A percentile compares a stretch with the other conserved stretches of the same genome.
Conservation (phyloP, 2,329 filamentous ascomycete genomes). For the Arthrobotrys entomopaga region DNA sequence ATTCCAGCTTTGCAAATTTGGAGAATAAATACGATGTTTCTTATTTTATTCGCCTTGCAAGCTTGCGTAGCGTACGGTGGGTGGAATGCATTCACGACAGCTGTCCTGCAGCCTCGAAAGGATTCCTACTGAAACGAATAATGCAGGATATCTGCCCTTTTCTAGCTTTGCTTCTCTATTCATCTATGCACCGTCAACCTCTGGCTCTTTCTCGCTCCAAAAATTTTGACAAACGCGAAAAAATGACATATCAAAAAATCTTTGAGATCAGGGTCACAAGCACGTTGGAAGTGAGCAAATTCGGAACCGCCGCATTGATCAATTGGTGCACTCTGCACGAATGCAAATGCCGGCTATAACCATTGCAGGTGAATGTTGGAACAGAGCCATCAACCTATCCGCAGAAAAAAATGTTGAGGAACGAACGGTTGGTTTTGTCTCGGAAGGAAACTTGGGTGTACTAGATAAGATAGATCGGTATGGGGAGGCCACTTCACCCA, state of each 20-base stretch:
- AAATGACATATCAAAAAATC: too few species aligned
- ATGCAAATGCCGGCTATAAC: too few species aligned
- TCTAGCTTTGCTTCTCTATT: neutral
- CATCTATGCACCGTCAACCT: too few species aligned
- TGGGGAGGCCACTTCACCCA: too few species aligned
- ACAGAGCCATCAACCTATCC: too few species aligned
- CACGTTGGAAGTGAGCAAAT: neutral
- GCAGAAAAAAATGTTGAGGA: neutral
- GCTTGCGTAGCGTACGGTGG: neutral
- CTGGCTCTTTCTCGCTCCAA: too few species aligned
- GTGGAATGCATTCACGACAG: too few species aligned
- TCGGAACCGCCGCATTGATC: neutral
- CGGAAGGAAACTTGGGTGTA: neutral
- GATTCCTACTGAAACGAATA: conserved; percentile 17
- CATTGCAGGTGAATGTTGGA: too few species aligned
- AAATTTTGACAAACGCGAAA: too few species aligned
- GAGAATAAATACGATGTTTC: too few species aligned
- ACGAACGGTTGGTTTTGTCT: neutral
- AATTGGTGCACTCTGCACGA: neutral
- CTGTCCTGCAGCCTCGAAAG: conserved; percentile 3
- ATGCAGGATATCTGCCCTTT: neutral
- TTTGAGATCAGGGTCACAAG: neutral
- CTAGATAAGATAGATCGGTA: conserved; percentile 14
- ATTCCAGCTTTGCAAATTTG: too few species aligned
- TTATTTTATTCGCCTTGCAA: neutral